A percentile compares a stretch with the other conserved stretches of the same genome.
Conservation (phyloP, 2,329 filamentous ascomycete genomes). For the Dryadomyces quercus-mongolicae region DNA sequence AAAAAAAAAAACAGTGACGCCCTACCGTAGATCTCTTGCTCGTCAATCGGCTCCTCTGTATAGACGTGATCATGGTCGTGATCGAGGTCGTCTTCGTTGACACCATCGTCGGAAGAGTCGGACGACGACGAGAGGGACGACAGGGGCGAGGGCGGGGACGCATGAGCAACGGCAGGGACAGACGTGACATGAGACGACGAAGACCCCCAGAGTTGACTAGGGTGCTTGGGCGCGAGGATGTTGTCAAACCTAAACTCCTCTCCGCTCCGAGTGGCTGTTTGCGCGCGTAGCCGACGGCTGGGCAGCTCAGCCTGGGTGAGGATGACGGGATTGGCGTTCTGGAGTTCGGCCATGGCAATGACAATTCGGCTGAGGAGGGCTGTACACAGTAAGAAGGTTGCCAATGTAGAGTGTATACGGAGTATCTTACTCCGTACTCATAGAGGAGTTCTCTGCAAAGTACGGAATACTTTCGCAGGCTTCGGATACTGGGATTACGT, state of each 20-base stretch:
- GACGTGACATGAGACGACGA: conserved; percentile 11
- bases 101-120: conserved; percentile 19
- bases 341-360: conserved; percentile 29
- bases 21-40: conserved; percentile 88
- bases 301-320: conserved; percentile 80
- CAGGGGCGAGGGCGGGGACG: background rate
- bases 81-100: conserved; percentile 15
- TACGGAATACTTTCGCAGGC: too few relatives aligned
- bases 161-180: background rate
- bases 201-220: conserved; percentile 17
- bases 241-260: conserved; percentile 35
- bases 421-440: background rate
- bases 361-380: background rate
- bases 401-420: too few relatives aligned
- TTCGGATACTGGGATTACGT: background rate
- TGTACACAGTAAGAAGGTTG: too few relatives aligned
- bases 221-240: conserved; percentile 32
- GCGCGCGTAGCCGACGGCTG: conserved; percentile 52
- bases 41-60: conserved; percentile 74
- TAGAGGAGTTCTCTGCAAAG: too few relatives aligned
- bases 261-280: conserved; percentile 31
- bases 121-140: conserved; percentile 17
- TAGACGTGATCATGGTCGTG: conserved; percentile 41
- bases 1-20: background rate
- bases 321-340: conserved; percentile 90